A percentile compares a stretch with the other conserved stretches of the same genome.
Conservation (phyloP, 208 protist species). For the Angomonas ambiguus region DNA sequence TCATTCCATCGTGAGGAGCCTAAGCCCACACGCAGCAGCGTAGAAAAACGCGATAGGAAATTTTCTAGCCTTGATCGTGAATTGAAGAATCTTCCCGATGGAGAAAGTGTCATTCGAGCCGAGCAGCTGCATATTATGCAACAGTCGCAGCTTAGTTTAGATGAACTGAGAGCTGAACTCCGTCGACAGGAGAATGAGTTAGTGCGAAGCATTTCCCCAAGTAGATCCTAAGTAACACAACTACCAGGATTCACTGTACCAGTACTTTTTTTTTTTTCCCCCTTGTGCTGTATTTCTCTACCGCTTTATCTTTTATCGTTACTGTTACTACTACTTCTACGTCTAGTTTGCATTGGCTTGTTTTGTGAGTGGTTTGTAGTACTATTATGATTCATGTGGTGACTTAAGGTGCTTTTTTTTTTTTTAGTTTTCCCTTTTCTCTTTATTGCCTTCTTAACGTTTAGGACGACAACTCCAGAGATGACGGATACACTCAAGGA, state of each 20-base stretch:
- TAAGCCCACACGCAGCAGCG: background rate
- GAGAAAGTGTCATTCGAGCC: background rate
- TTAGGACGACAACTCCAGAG: background rate
- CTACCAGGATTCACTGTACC: constrained; percentile 27
- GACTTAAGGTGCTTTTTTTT: background rate
- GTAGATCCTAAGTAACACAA: background rate
- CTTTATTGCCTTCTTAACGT: background rate
- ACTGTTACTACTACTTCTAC: too few species aligned
- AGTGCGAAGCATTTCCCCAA: too few species aligned
- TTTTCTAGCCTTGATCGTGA: background rate
- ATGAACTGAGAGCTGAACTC: background rate
- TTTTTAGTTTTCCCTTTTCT: constrained; percentile 11
- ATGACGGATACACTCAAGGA: constrained; percentile 24
- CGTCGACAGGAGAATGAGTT: background rate
- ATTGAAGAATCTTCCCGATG: background rate
- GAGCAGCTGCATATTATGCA: background rate
- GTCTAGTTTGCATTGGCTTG: too few species aligned
- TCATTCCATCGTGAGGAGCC: background rate
- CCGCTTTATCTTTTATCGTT: constrained; percentile 3
- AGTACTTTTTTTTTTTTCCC: constrained; percentile 8
- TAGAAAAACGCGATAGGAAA: background rate
- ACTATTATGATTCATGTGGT: constrained; percentile 12
- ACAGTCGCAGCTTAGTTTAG: background rate
- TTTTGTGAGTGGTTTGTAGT: too few species aligned
- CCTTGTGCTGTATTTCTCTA: constrained; percentile 6